phyloP scores from a whole-genome alignment of 2,329 filamentous ascomycete genomes.

The Nannizzia gypsea region DNA sequence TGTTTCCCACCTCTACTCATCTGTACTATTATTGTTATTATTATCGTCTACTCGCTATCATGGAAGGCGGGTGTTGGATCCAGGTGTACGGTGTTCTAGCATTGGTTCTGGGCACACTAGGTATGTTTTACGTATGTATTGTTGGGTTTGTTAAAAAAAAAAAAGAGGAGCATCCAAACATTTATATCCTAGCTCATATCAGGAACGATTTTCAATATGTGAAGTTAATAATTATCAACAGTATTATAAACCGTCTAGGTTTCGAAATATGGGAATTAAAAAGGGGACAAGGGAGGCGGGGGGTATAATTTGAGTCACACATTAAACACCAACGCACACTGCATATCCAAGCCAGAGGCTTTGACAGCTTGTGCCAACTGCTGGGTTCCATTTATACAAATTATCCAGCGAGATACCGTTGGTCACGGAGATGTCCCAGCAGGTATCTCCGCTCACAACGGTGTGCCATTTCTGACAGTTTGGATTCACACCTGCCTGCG shows the following conservation, averaged over 20 bases:
- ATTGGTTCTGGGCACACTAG: no score
- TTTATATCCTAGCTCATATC: no score
- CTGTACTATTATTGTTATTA: background rate
- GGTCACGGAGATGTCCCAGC: background rate
- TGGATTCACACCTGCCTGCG: background rate
- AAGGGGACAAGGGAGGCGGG: no score
- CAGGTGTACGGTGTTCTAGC: background rate
- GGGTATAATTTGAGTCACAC: no score
- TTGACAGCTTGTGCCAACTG: constrained; percentile 2
- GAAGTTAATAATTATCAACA: no score
- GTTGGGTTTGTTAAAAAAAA: no score
- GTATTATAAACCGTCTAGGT: no score
- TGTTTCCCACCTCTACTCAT: background rate
- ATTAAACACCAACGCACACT: background rate
- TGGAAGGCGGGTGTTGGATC: background rate
- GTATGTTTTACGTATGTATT: no score
- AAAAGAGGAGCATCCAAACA: no score
- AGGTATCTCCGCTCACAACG: background rate
- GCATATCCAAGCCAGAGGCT: background rate
- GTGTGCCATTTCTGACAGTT: background rate
- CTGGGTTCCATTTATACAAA: constrained; percentile 18
- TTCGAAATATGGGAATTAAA: no score
- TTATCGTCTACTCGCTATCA: background rate
- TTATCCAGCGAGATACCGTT: constrained; percentile 12
- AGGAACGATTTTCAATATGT: no score